phyloP scores from a whole-genome alignment of 176 grass and related monocot genomes.

The Leersia perrieri region DNA sequence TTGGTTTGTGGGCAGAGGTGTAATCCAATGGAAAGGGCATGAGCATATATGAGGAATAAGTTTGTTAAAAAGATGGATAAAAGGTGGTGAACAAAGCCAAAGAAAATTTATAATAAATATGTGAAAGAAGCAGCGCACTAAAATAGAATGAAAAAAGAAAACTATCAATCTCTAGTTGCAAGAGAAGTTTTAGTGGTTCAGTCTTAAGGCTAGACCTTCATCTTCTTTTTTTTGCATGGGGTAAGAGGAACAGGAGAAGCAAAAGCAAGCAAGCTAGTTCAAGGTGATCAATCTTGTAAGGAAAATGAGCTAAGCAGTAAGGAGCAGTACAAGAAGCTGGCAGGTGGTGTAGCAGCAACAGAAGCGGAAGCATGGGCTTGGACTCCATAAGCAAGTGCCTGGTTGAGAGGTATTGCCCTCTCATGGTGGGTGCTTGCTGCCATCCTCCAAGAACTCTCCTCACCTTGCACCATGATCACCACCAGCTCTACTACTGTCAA shows the following conservation, averaged over 20 bases:
- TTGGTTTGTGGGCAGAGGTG: slow-evolving; percentile 58
- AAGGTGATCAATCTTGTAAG: not conserved
- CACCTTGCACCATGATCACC: slow-evolving; percentile 51
- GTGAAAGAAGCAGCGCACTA: slow-evolving; percentile 47
- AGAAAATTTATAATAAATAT: slow-evolving; percentile 14
- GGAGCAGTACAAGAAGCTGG: slow-evolving; percentile 56
- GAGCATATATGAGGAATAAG: slow-evolving; percentile 42
- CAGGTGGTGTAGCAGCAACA: slow-evolving; percentile 29
- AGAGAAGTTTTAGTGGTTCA: not conserved
- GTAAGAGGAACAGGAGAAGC: not conserved
- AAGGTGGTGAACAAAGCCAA: slow-evolving; percentile 34
- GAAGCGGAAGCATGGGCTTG: slow-evolving; percentile 39
- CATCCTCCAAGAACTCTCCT: slow-evolving; percentile 73
- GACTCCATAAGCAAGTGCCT: slow-evolving; percentile 52
- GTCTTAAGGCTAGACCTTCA: not conserved
- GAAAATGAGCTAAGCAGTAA: not conserved
- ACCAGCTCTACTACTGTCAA: slow-evolving; percentile 32
- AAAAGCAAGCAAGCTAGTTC: not conserved
- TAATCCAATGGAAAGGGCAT: slow-evolving; percentile 65
- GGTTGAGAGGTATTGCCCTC: slow-evolving; percentile 36
- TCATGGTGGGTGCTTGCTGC: slow-evolving; percentile 44
- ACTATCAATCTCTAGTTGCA: slow-evolving; percentile 5
- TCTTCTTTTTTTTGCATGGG: not conserved
- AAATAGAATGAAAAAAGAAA: slow-evolving; percentile 49
- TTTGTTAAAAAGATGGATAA: slow-evolving; percentile 73